Evolutionary conservation across 441 rosid genomes (phyloP), one percentile per base, ranked within the genome.

Genomic region (Gossypium schwendimanii): DNA sequence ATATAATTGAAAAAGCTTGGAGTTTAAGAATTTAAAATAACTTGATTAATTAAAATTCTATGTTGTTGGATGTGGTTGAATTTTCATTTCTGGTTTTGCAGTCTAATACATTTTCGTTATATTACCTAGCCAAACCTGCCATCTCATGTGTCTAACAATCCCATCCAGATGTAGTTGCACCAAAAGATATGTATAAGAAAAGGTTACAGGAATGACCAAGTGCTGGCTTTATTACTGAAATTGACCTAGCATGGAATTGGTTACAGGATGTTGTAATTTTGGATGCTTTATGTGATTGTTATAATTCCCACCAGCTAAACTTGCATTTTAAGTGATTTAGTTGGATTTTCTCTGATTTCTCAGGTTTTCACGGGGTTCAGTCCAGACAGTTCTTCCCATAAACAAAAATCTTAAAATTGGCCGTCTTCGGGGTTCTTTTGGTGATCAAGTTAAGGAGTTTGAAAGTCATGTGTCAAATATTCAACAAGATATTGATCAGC

Each of bases 321-420:
- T 47, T 66, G 58, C 18, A 0, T 23, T 49, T 31, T 65, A 20
- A 9, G 5, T 81, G 52, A 18, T 74, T 50, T 23, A 55, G 54
- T 8, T 17, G 73, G 12, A 45, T 74, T 8, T 14, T 62, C 49
- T 62, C 49, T 78, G 60, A 17, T 62, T 73, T 81, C 61, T 50
- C 80, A 96, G 97, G 98, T 93, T 93, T 84, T 88, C 82, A 58
- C 96, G 98, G 63, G 90, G 92, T 26, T 78, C 92, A 73, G 98
- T 91, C 71, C 93, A 93, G 84, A 96, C 98, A 39, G 86, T 87
- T 63, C 94, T 96, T 80, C 98, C 98, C 52, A 81, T 93, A 58
- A 77, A 69, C 67, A 72, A 73, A 79, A 85, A 73, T 64, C 62
- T 76, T 61, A 84, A 86, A 82, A 80, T 84, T 77, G 86, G 89